A percentile compares a stretch with the other conserved stretches of the same genome.
These are phyloP conservation scores for Cardamine occulta DNA, from an alignment of 345 rosid species.

Conservation along the genomic window DNA sequence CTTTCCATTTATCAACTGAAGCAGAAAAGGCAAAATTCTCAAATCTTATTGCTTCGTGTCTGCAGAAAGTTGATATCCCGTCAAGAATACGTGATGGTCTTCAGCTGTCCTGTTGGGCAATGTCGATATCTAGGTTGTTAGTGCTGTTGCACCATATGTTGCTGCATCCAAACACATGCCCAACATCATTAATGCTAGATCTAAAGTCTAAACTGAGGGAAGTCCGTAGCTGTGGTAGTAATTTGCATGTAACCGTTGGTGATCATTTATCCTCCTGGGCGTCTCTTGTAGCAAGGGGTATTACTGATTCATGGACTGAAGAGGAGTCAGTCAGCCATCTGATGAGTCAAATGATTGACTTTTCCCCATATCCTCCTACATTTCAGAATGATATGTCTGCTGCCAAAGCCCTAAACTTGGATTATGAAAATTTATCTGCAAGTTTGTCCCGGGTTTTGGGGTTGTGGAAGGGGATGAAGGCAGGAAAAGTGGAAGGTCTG, in stretches of 20 bases:
- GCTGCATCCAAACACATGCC: constrained; percentile 66
- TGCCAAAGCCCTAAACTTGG: constrained; percentile 55
- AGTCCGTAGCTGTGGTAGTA: constrained; percentile 53
- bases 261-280: constrained; percentile 77
- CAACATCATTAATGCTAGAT: constrained; percentile 71
- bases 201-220: constrained; percentile 81
- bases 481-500: constrained; percentile 74
- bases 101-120: constrained; percentile 83
- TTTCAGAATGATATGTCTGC: constrained; percentile 56
- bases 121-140: constrained; percentile 84
- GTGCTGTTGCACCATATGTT: constrained; percentile 83
- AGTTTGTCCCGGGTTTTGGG: constrained; percentile 69
- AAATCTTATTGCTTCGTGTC: constrained; percentile 56
- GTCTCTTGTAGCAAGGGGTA: constrained; percentile 54
- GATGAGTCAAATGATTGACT: constrained; percentile 72
- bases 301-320: constrained; percentile 60
- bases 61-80: constrained; percentile 53
- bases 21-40: constrained; percentile 71
- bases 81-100: constrained; percentile 45
- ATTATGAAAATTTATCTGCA: constrained; percentile 56
- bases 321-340: constrained; percentile 63
- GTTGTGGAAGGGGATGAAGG: constrained; percentile 77
- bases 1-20: constrained; percentile 83
- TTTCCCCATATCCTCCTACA: constrained; percentile 61
- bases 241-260: constrained; percentile 45